Evolutionary conservation across 345 rosid species (phyloP).

Genomic region (Physaria fendleri): DNA sequence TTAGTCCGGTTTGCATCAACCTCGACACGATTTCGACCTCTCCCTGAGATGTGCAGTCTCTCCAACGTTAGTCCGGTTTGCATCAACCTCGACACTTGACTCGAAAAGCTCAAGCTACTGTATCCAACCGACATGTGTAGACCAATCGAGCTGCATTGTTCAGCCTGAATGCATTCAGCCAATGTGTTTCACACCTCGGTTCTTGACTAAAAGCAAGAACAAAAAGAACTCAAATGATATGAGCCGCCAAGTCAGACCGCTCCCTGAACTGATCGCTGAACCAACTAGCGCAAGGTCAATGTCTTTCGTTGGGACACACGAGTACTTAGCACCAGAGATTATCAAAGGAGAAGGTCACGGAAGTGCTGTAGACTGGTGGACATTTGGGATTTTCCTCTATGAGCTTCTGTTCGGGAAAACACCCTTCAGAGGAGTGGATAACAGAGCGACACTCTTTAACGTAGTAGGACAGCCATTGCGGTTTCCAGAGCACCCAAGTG

Average conservation of each 20-base stretch:
- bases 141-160: slow-evolving; percentile 41
- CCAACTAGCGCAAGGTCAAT: slow-evolving; percentile 76
- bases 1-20: slow-evolving; percentile 45
- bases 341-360: slow-evolving; percentile 88
- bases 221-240: slow-evolving; percentile 27
- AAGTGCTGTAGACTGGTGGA: slow-evolving; percentile 95
- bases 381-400: slow-evolving; percentile 71
- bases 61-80: slow-evolving; percentile 53
- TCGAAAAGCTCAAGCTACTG: slow-evolving; percentile 41
- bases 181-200: slow-evolving; percentile 49
- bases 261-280: slow-evolving; percentile 82
- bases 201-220: slow-evolving; percentile 42
- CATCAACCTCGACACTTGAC: slow-evolving; percentile 33
- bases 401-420: slow-evolving; percentile 82
- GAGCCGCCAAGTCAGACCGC: slow-evolving; percentile 43
- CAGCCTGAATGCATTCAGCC: slow-evolving; percentile 60
- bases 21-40: slow-evolving; percentile 58
- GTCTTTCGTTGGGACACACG: slow-evolving; percentile 90
- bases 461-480: slow-evolving; percentile 67
- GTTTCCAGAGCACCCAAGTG: slow-evolving; percentile 67
- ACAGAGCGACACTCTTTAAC: slow-evolving; percentile 56
- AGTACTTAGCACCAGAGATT: slow-evolving; percentile 84
- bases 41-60: slow-evolving; percentile 60
- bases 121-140: slow-evolving; percentile 51
- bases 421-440: slow-evolving; percentile 54